Evolutionary conservation across 805 yeast species (phyloP), one percentile per base, ranked within the genome.

Genomic region (Blastobotrys americana): DNA sequence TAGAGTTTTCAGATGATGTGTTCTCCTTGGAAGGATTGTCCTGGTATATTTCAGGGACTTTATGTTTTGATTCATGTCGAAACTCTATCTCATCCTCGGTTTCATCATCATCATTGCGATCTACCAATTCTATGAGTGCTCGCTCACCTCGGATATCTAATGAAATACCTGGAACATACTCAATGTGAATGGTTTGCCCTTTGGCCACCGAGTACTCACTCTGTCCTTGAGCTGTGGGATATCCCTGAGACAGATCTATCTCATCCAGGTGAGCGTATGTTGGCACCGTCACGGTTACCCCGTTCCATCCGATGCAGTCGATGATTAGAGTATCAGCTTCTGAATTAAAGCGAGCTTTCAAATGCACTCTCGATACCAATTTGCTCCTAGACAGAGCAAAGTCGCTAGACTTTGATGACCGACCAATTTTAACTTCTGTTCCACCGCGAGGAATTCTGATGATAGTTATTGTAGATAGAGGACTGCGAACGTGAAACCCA

Each of bases 291-390:
- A 88, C 74, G 6, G 75, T 72, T 41, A 84, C 66, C 8, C 97
- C 96, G 61, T 90, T 90, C 65, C 79, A 75, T 3, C 97, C 97
- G 44, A 78, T 61, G 62, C 97, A 90, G 37, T 74, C 74, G 41
- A 90, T 60, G 37, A 86, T 60, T 38, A 68, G 54, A 16, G 44
- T 28, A 27, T 73, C 66, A 8, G 49, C 43, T 3, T 48, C 57
- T 1, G 67, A 54, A 22, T 67, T 58, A 57, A 74, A 79, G 20
- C 71, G 65, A 2, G 83, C 56, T 13, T 66, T 62, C 42, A 81
- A 70, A 61, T 85, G 95, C 8, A 71, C 70, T 42, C 95, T 74
- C 10, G 93, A 82, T 18, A 85, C 75, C 34, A 71, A 71, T 57
- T 76, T 78, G 59, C 59, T 72, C 61, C 57, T 78, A 58, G 63